Conservation (phyloP, 257 asterid genomes). For the Ehretia macrophylla region DNA sequence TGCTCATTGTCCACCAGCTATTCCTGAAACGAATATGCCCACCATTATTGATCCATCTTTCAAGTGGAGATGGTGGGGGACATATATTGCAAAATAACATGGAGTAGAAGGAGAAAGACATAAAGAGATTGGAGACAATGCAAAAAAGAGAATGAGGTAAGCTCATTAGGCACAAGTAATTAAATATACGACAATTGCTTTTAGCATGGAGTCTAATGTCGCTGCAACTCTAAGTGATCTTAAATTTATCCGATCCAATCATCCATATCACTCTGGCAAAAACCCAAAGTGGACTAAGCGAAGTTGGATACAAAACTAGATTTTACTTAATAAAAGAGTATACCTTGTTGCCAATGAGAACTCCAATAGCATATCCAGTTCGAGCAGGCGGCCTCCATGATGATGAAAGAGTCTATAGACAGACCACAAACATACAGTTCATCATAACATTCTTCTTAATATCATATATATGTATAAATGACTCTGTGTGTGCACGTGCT, state of each 20-base stretch:
- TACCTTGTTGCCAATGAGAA: conserved; percentile 73
- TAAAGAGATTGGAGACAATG: too few relatives aligned
- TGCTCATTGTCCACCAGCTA: too few relatives aligned
- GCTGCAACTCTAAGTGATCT: not conserved
- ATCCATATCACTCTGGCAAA: not conserved
- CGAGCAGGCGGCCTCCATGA: conserved; percentile 52
- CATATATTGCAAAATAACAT: too few relatives aligned
- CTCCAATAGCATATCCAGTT: conserved; percentile 59
- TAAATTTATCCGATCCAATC: not conserved
- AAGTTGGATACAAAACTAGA: conserved; percentile 6
- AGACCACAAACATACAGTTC: conserved; percentile 18
- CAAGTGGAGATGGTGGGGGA: too few relatives aligned
- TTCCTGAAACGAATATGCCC: too few relatives aligned
- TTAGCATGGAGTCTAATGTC: not conserved
- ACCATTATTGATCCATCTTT: too few relatives aligned
- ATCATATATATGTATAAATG: conserved; percentile 1
- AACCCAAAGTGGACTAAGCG: too few relatives aligned
- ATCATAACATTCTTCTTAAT: not conserved
- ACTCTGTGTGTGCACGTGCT: too few relatives aligned
- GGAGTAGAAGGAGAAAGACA: too few relatives aligned
- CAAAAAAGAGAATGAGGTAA: too few relatives aligned
- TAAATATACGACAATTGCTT: not conserved
- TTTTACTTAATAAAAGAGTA: conserved; percentile 13
- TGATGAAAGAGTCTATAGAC: conserved; percentile 51
- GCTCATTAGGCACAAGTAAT: too few relatives aligned